Evolutionary conservation across 176 grass and related monocot genomes (phyloP), one percentile per base, ranked within the genome.

Genomic region (Paspalum notatum): DNA sequence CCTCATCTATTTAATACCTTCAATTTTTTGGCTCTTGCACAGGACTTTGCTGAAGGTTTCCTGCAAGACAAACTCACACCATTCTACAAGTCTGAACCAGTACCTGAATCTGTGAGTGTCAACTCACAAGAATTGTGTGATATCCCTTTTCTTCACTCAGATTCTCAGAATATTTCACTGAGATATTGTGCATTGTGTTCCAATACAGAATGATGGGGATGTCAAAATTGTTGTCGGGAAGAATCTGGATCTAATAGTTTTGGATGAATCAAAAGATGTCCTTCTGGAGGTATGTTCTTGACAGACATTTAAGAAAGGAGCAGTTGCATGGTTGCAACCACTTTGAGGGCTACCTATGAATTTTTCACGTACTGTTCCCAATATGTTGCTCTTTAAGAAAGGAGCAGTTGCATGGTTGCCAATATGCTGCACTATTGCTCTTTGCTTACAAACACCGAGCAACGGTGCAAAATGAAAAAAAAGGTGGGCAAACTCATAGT

Each of bases 241-340:
- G 26, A 93, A 87, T 74, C 86, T 98, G 43, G 95, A 98, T 80
- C 84, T 87, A 53, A 89, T 95, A 78, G 95, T 98, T 75, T 74
- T 98, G 78, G 95, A 98, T 83, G 95, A 98, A 83, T 93, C 92
- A 22, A 98, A 98, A 58, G 90, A 98, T 91, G 92, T 91, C 68
- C 92, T 98, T 87, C 84, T 98, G 24, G 92, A 98, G 95, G 95
- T 93, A 73, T 53, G 41, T 57, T 68, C 17, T 81, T 74, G 13
- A 4, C 5, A 49, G 12, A 44, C 75, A 32, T 46, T 71, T 76
- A 41, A 66, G 48, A 83, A 65, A 84, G 74, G 24, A 26, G 24
- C 68, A 71, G 49, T 16, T 5, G 46, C 24, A 51, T 71, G 45
- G 7, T 50, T 71, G 4, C 22, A 7, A 44, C 45, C 22, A 48